These are phyloP conservation scores for Botryotinia convoluta DNA, from an alignment of 2,329 filamentous ascomycete species.

Conservation along the genomic window DNA sequence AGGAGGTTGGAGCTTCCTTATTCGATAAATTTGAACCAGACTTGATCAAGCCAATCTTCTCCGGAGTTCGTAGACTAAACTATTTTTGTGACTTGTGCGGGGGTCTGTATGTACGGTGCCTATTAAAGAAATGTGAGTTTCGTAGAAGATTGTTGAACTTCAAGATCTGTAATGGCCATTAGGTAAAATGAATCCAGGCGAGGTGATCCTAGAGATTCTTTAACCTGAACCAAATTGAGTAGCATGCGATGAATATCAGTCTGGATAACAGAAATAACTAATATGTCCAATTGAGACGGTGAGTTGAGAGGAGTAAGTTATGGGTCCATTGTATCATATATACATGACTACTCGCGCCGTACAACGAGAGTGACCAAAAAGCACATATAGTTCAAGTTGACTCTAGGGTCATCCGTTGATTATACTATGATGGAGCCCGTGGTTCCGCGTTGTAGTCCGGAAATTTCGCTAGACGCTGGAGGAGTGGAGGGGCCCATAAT, in stretches of 20 bases:
- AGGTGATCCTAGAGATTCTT: background rate
- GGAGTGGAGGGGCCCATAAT: background rate
- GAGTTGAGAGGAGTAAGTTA: background rate
- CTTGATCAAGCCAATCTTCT: slow-evolving; percentile 11
- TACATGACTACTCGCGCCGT: background rate
- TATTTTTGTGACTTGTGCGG: slow-evolving; percentile 2
- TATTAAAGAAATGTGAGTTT: slow-evolving; percentile 7
- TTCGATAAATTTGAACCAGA: slow-evolving; percentile 10
- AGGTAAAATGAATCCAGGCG: slow-evolving; percentile 10
- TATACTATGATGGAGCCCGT: background rate
- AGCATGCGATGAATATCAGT: slow-evolving; percentile 10
- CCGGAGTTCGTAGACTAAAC: slow-evolving; percentile 4
- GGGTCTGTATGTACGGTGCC: slow-evolving; percentile 8
- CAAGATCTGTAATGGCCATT: slow-evolving; percentile 10
- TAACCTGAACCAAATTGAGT: background rate
- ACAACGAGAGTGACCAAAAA: background rate
- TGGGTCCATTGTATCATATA: background rate
- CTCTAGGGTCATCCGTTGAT: background rate
- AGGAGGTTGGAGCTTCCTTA: slow-evolving; percentile 13
- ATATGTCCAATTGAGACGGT: background rate
- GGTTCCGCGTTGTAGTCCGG: background rate
- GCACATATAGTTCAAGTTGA: background rate
- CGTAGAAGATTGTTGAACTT: slow-evolving; percentile 2
- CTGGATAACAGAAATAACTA: background rate
- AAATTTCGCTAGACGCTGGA: slow-evolving; percentile 12